Conservation (phyloP, 805 yeast genomes). For the Jamesozyma piceae region DNA sequence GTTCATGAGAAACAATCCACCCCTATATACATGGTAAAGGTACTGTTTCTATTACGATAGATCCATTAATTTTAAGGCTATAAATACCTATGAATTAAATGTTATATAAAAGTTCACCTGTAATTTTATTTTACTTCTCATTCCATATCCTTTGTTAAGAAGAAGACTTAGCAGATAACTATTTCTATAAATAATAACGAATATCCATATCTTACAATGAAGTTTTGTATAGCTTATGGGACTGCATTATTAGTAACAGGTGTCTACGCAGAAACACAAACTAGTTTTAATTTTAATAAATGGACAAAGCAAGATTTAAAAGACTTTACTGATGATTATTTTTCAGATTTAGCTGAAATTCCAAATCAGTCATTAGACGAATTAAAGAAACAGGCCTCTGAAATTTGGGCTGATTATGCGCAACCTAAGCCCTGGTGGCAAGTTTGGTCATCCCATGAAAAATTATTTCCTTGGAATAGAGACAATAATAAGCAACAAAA, state of each 20-base stretch:
- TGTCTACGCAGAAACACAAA: slow-evolving; percentile 2
- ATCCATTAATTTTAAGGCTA: too few relatives aligned
- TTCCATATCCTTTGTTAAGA: too few relatives aligned
- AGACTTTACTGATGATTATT: slow-evolving; percentile 30
- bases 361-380: slow-evolving; percentile 16
- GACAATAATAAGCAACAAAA: slow-evolving; percentile 10
- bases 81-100: too few relatives aligned
- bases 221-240: neutral
- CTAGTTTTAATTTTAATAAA: slow-evolving; percentile 12
- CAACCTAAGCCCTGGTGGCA: slow-evolving; percentile 27
- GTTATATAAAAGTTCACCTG: too few relatives aligned
- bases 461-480: slow-evolving; percentile 3
- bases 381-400: slow-evolving; percentile 18
- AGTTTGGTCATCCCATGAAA: slow-evolving; percentile 17
- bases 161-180: too few relatives aligned
- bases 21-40: too few relatives aligned
- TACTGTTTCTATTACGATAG: too few relatives aligned
- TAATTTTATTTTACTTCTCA: too few relatives aligned
- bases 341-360: slow-evolving; percentile 12
- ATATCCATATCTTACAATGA: too few relatives aligned
- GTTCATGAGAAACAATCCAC: too few relatives aligned
- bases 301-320: slow-evolving; percentile 32
- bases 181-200: too few relatives aligned
- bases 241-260: neutral
- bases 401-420: slow-evolving; percentile 14